Conservation (phyloP, 1,284 basidiomycete species). For the Sanghuangporus sanghuang region DNA sequence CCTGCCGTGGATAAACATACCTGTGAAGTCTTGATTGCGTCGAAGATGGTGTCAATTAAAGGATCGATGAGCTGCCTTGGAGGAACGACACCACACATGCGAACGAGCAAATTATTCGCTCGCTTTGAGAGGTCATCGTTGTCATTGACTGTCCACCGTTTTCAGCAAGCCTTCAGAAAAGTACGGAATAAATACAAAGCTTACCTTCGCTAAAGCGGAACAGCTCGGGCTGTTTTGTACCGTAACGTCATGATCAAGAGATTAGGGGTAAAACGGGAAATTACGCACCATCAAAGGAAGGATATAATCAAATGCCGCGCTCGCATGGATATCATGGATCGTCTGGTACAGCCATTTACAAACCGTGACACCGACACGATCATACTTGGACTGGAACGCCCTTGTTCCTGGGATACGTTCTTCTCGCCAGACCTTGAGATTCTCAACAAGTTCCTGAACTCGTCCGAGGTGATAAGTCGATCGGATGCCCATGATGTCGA, state of each 20-base stretch:
- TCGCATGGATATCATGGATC: slow-evolving; percentile 70
- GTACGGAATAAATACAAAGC: slow-evolving; percentile 11
- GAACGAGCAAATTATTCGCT: slow-evolving; percentile 55
- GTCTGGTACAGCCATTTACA: slow-evolving; percentile 75
- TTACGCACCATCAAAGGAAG: slow-evolving; percentile 65
- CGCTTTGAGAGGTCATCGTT: slow-evolving; percentile 61
- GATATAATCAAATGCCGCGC: slow-evolving; percentile 74
- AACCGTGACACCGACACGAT: slow-evolving; percentile 63
- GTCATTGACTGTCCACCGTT: slow-evolving; percentile 49
- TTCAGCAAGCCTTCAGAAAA: not conserved
- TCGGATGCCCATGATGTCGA: slow-evolving; percentile 77
- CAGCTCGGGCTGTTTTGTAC: slow-evolving; percentile 50
- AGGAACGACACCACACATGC: slow-evolving; percentile 71
- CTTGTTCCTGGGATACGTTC: slow-evolving; percentile 68
- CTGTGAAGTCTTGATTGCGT: slow-evolving; percentile 59
- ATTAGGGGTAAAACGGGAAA: not conserved
- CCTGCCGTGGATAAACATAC: slow-evolving; percentile 32
- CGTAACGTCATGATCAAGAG: not conserved
- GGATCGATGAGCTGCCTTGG: slow-evolving; percentile 53
- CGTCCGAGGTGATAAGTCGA: slow-evolving; percentile 57
- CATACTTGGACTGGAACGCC: slow-evolving; percentile 79
- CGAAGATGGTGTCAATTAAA: slow-evolving; percentile 60
- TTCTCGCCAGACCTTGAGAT: slow-evolving; percentile 63
- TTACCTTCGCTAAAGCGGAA: slow-evolving; percentile 68
- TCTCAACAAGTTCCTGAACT: slow-evolving; percentile 53